A percentile compares a stretch with the other conserved stretches of the same genome.
These are phyloP conservation scores for Penicillium freii DNA, from an alignment of 2,329 filamentous ascomycete genomes.

Conservation along the genomic window DNA sequence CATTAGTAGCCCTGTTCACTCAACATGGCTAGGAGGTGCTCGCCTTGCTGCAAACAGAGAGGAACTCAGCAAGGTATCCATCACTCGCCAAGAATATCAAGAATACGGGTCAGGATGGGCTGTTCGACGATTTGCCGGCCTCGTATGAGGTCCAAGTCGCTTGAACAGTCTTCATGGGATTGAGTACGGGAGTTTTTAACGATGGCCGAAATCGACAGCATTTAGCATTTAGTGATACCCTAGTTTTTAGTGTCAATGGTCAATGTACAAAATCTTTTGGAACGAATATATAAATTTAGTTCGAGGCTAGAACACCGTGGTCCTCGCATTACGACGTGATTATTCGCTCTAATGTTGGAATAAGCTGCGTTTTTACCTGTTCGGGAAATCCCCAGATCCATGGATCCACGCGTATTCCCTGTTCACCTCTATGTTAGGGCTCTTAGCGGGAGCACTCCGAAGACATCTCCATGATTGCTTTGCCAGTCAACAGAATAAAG, in stretches of 20 bases:
- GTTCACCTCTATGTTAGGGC: not conserved
- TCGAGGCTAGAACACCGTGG: not conserved
- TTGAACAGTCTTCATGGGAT: not conserved
- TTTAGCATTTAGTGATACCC: slow-evolving; percentile 27
- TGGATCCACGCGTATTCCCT: not conserved
- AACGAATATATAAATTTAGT: not conserved
- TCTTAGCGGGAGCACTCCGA: not conserved
- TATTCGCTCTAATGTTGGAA: slow-evolving; percentile 4
- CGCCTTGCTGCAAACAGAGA: slow-evolving; percentile 68
- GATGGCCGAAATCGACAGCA: slow-evolving; percentile 5
- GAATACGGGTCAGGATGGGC: slow-evolving; percentile 78
- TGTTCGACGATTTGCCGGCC: slow-evolving; percentile 64
- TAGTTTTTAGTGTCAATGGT: slow-evolving; percentile 12
- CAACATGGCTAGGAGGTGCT: slow-evolving; percentile 83
- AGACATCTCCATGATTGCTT: not conserved
- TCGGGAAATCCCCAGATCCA: not conserved
- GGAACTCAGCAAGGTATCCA: slow-evolving; percentile 62
- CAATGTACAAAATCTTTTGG: not conserved
- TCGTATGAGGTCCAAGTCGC: slow-evolving; percentile 13
- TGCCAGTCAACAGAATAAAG: not conserved
- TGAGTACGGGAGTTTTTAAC: slow-evolving; percentile 8
- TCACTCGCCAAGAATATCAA: slow-evolving; percentile 88
- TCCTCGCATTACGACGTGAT: slow-evolving; percentile 5
- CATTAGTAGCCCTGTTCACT: slow-evolving; percentile 61
- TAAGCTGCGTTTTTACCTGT: not conserved